phyloP scores from a whole-genome alignment of 192 early-diverging fungal species.

The Backusella morwellensis region DNA sequence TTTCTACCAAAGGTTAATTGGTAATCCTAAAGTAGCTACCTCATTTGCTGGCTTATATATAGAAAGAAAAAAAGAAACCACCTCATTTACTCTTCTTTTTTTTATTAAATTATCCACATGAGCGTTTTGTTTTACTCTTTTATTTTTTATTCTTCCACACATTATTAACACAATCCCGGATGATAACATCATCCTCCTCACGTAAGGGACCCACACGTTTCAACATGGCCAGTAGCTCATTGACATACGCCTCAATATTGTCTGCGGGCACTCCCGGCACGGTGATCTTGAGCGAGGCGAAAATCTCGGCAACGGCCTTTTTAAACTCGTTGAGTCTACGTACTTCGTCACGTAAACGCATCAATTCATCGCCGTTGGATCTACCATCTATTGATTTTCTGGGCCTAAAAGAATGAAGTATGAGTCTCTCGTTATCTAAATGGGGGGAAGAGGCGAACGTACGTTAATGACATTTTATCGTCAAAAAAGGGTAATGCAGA shows the following conservation, averaged over 20 bases:
- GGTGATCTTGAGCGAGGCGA: background rate
- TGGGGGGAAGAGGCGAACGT: too few species aligned
- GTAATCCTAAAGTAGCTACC: too few species aligned
- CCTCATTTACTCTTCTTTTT: background rate
- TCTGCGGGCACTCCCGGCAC: background rate
- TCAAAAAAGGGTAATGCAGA: constrained; percentile 3
- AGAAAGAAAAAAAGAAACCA: background rate
- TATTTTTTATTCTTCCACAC: background rate
- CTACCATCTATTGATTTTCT: constrained; percentile 5
- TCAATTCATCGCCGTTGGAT: background rate
- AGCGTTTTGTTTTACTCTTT: background rate
- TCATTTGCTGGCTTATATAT: too few species aligned
- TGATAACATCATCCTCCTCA: background rate
- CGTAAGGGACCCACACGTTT: constrained; percentile 4
- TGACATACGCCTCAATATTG: background rate
- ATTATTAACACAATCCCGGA: background rate
- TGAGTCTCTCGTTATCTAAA: background rate
- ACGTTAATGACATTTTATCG: background rate
- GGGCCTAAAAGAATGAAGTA: background rate
- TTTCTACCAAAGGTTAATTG: too few species aligned
- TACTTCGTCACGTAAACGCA: background rate
- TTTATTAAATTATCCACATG: too few species aligned
- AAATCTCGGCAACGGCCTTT: background rate
- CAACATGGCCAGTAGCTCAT: background rate
- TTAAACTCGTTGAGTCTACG: constrained; percentile 8